A percentile compares a stretch with the other conserved stretches of the same genome.
phyloP scores from a whole-genome alignment of 2,329 filamentous ascomycete genomes.

The Zymoseptoria crescenta region DNA sequence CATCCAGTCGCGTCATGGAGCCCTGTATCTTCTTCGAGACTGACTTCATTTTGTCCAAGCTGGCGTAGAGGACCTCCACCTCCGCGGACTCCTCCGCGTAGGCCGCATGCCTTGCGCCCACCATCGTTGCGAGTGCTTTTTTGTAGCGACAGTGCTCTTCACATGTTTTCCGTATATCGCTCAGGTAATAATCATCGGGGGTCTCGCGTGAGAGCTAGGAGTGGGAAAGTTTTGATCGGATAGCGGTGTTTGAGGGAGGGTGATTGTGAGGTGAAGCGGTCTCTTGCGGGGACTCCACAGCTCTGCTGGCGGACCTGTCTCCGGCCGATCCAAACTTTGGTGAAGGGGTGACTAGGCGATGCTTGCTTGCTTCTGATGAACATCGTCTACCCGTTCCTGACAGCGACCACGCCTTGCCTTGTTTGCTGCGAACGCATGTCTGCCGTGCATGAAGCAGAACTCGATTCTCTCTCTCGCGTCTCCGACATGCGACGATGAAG shows the following conservation, averaged over 20 bases:
- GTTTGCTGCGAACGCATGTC: not conserved
- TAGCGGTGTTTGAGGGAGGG: not conserved
- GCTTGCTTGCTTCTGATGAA: not conserved
- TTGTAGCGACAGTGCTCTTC: not conserved
- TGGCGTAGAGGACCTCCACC: constrained; percentile 58
- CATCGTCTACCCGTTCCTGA: not conserved
- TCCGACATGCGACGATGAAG: not conserved
- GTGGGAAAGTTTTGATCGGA: not conserved
- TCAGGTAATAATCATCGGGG: not conserved
- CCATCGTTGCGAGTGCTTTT: constrained; percentile 34
- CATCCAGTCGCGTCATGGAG: constrained; percentile 73
- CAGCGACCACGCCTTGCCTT: not conserved
- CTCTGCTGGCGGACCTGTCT: not conserved
- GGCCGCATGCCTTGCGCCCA: constrained; percentile 48
- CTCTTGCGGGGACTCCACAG: not conserved
- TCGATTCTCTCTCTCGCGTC: not conserved
- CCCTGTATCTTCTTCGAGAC: constrained; percentile 94
- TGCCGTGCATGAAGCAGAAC: not conserved
- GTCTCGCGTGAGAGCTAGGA: not conserved
- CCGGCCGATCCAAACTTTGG: not conserved
- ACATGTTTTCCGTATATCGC: not conserved
- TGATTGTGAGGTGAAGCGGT: not conserved
- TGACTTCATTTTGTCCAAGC: constrained; percentile 83
- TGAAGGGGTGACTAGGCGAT: not conserved
- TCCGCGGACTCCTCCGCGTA: constrained; percentile 61